These are phyloP conservation scores for Xylaria sp. DNA, from an alignment of 2,329 filamentous ascomycete species.

Conservation along the genomic window DNA sequence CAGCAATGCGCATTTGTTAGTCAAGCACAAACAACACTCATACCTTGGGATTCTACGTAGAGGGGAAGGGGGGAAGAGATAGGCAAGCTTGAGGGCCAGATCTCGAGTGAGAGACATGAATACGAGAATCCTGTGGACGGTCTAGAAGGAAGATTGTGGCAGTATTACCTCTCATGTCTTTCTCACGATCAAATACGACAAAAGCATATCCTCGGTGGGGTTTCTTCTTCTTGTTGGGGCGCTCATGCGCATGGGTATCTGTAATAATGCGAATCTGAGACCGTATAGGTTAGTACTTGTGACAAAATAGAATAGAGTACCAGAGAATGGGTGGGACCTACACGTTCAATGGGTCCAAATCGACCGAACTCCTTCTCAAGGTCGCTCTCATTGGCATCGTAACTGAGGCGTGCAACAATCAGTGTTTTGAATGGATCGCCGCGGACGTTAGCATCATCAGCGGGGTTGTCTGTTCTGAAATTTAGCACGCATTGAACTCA, in stretches of 20 bases:
- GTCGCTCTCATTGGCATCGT: conserved; percentile 88
- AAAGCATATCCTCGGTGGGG: conserved; percentile 92
- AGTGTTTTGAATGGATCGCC: conserved; percentile 96
- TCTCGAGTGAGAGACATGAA: conserved; percentile 59
- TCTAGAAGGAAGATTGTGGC: conserved; percentile 54
- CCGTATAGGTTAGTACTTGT: conserved; percentile 25
- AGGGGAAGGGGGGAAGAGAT: conserved; percentile 51
- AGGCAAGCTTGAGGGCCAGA: conserved; percentile 68
- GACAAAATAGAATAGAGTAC: background rate
- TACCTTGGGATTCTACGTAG: conserved; percentile 51
- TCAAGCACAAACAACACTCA: conserved; percentile 68
- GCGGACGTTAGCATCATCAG: conserved; percentile 85
- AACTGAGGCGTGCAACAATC: conserved; percentile 89
- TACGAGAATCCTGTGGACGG: conserved; percentile 45
- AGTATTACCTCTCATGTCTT: conserved; percentile 97
- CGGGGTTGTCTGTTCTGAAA: conserved; percentile 73
- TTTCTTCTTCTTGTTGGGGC: conserved; percentile 81
- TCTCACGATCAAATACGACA: conserved; percentile 95
- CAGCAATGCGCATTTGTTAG: conserved; percentile 73
- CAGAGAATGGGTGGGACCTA: conserved; percentile 55
- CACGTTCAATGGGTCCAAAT: conserved; percentile 92
- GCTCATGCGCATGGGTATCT: conserved; percentile 75
- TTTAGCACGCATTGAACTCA: conserved; percentile 1
- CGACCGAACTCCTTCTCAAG: conserved; percentile 93
- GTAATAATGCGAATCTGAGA: conserved; percentile 85